These are phyloP conservation scores for Taphrina wiesneri DNA, from an alignment of 1,139 yeast genomes.

Conservation along the genomic window DNA sequence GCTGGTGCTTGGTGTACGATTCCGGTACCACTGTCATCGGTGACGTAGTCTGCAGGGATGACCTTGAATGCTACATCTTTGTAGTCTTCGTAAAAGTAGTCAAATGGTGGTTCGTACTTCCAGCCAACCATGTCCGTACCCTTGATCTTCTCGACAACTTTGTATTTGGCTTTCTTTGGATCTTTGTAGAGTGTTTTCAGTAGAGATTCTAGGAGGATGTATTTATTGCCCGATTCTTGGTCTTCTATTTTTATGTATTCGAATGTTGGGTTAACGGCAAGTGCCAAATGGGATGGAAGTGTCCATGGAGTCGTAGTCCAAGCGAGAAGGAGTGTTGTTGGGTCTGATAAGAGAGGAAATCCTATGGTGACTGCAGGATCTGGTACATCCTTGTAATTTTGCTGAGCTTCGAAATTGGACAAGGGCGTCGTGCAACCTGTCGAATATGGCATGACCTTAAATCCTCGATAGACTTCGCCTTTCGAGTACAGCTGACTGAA, in stretches of 20 bases:
- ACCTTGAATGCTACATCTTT: constrained; percentile 79
- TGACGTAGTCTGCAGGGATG: constrained; percentile 77
- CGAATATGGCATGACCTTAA: constrained; percentile 97
- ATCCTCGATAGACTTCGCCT: constrained; percentile 87
- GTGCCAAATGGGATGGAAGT: constrained; percentile 86
- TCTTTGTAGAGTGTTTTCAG: constrained; percentile 84
- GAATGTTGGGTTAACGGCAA: constrained; percentile 86
- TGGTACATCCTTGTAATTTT: constrained; percentile 92
- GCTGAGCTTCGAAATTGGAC: constrained; percentile 97
- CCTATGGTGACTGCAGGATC: constrained; percentile 96
- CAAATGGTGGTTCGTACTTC: constrained; percentile 78
- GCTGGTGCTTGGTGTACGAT: constrained; percentile 98
- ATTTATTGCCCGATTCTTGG: constrained; percentile 77
- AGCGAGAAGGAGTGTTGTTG: constrained; percentile 80
- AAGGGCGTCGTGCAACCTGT: constrained; percentile 96
- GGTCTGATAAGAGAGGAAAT: constrained; percentile 77
- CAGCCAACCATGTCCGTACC: constrained; percentile 80
- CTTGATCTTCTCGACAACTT: constrained; percentile 71
- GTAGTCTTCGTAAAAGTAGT: constrained; percentile 74
- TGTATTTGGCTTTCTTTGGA: constrained; percentile 85
- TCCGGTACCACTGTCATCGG: constrained; percentile 97
- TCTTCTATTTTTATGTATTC: constrained; percentile 91
- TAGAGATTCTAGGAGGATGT: constrained; percentile 78
- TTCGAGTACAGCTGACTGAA: constrained; percentile 84
- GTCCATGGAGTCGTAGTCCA: constrained; percentile 99